Base-by-base conservation (phyloP, 208 protist genomes). In the Leishmania tarentolae region DNA sequence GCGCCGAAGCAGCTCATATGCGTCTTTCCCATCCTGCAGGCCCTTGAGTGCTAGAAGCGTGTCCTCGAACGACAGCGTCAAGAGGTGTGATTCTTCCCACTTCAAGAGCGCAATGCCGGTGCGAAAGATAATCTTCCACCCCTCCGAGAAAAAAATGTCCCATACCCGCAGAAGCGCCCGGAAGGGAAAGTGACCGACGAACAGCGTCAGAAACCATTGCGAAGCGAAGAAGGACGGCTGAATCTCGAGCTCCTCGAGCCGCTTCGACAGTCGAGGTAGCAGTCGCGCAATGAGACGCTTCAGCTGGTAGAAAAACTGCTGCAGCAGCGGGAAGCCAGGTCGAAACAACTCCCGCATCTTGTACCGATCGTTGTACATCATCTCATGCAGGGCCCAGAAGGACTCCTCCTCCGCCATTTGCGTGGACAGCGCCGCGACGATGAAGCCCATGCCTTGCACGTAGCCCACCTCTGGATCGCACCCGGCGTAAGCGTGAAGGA, bases 401-500 rank as follows among this genome's bases (percentile, higher is more conserved):
- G 91, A 92, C 83, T 98, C 94, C 82, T 98, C 95, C 83, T 98
- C 94, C 21, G 80, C 88, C 92, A 98, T 94, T 76, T 98, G 94
- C 66, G 94, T 97, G 0, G 95, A 95, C 35, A 98, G 86, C 3
- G 92, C 90, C 7, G 88, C 95, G 65, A 97, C 95, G 71, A 99
- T 84, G 77, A 99, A 99, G 37, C 85, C 94, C 97, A 99, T 99
- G 31, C 97, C 97, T 84, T 99, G 97, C 79, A 96, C 95, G 87
- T 99, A 99, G 74, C 95, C 97, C 77, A 99, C 95, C 86, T 98
- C 92, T 8, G 95, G 96, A 81, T 99, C 94, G 40, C 88, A 86
- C 40, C 83, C 88, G 5, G 96, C 97, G 86, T 98, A 98, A 31
- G 97, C 95, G 84, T 95, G 91, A 2, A 98, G 91, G 63, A 98